Conservation (phyloP, 2,329 filamentous ascomycete genomes). For the Colletotrichum kahawae region DNA sequence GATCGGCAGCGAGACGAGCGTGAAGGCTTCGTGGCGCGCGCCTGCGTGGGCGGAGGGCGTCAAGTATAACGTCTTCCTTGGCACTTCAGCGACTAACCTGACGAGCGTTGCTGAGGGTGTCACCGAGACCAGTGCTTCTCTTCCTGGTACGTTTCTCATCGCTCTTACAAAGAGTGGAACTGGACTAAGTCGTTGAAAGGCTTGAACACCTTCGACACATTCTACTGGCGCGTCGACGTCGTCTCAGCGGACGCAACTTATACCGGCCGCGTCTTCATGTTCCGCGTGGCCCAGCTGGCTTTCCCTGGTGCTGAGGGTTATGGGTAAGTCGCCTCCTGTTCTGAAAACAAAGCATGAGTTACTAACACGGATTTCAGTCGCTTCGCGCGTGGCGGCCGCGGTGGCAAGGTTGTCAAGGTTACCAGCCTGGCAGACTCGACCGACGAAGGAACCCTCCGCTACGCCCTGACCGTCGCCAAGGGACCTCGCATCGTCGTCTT, state of each 20-base stretch:
- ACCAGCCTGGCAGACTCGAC: constrained; percentile 37
- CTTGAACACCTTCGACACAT: constrained; percentile 28
- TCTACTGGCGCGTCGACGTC: constrained; percentile 36
- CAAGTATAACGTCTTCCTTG: constrained; percentile 33
- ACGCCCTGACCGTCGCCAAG: constrained; percentile 41
- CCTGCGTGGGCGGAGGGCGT: constrained; percentile 16
- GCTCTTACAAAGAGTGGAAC: fast-evolving
- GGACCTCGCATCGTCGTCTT: constrained; percentile 52
- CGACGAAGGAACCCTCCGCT: constrained; percentile 36
- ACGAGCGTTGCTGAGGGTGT: constrained; percentile 20
- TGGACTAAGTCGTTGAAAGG: not conserved
- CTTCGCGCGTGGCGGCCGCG: constrained; percentile 37
- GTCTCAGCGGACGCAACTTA: constrained; percentile 22
- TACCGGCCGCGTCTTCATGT: constrained; percentile 32
- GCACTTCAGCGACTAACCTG: constrained; percentile 18
- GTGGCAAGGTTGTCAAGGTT: constrained; percentile 40
- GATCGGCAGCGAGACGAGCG: constrained; percentile 15
- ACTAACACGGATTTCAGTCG: constrained; percentile 21
- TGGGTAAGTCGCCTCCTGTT: constrained; percentile 23
- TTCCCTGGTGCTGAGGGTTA: constrained; percentile 43
- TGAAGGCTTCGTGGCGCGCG: constrained; percentile 27
- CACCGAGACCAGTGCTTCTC: constrained; percentile 1
- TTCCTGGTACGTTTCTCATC: not conserved
- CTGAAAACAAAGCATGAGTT: fast-evolving
- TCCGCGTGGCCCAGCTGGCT: constrained; percentile 36